phyloP scores from a whole-genome alignment of 345 rosid genomes.

The Euphorbia lathyris region DNA sequence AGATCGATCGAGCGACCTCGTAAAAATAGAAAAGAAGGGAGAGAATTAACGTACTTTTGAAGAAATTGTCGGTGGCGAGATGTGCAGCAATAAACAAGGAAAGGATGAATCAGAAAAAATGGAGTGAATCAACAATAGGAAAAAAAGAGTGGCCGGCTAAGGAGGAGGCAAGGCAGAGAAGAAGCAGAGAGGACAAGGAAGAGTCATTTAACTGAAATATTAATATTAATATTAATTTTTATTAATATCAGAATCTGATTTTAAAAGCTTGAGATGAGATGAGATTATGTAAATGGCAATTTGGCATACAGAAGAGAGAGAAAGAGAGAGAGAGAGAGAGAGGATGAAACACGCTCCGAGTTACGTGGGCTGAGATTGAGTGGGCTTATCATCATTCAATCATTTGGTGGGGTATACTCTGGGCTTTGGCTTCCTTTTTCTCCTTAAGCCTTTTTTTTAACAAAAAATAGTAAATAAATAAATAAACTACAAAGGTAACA shows the following conservation, averaged over 20 bases:
- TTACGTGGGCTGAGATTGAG: conserved; percentile 11
- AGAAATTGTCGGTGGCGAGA: conserved; percentile 15
- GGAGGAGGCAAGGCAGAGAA: conserved; percentile 7
- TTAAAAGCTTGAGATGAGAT: background rate
- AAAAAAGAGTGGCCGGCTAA: conserved; percentile 12
- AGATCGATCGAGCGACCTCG: conserved; percentile 51
- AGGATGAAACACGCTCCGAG: background rate
- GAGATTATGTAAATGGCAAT: background rate
- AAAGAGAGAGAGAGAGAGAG: background rate
- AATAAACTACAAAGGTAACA: too few species aligned
- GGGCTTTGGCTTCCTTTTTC: conserved; percentile 14
- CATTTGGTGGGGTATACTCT: conserved; percentile 25
- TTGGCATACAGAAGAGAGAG: too few species aligned
- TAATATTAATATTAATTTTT: background rate
- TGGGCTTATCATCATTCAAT: conserved; percentile 25
- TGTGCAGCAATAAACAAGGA: background rate
- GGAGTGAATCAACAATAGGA: background rate
- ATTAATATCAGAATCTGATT: background rate
- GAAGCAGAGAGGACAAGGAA: conserved; percentile 12
- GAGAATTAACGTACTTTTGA: conserved; percentile 12
- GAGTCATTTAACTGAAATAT: conserved; percentile 6
- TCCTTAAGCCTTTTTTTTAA: too few species aligned
- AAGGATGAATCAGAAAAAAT: background rate
- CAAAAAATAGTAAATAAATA: too few species aligned
- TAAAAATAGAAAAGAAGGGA: conserved; percentile 1